phyloP scores from a whole-genome alignment of 345 rosid species.

The Corymbia maculata region DNA sequence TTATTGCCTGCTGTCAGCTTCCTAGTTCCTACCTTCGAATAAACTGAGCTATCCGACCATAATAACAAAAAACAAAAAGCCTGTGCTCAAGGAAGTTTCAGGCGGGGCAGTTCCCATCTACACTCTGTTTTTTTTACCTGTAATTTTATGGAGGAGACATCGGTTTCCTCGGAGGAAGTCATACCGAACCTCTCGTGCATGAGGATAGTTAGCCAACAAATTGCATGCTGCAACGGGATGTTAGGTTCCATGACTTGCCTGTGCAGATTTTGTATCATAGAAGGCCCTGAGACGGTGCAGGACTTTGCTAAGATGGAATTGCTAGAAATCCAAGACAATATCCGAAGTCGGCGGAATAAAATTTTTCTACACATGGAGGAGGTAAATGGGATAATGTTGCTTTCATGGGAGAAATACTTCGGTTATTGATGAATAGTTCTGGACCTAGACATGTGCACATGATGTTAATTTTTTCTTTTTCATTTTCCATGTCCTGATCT shows the following conservation, averaged over 20 bases:
- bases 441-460: background rate
- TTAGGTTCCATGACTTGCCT: background rate
- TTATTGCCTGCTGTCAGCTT: background rate
- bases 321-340: constrained; percentile 88
- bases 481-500: background rate
- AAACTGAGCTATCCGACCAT: background rate
- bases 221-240: background rate
- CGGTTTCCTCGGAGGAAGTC: background rate
- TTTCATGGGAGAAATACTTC: background rate
- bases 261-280: constrained; percentile 90
- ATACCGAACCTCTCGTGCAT: background rate
- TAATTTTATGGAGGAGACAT: background rate
- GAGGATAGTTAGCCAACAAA: background rate
- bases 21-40: background rate
- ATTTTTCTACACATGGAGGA: constrained; percentile 98
- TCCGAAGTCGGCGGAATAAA: constrained; percentile 86
- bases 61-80: background rate
- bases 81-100: background rate
- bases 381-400: constrained; percentile 6
- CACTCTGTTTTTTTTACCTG: background rate
- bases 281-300: constrained; percentile 94
- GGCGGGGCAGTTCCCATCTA: background rate
- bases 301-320: constrained; percentile 88
- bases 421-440: background rate
- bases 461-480: background rate